phyloP scores from a whole-genome alignment of 2,329 filamentous ascomycete genomes.

The Alternaria gansuensis region DNA sequence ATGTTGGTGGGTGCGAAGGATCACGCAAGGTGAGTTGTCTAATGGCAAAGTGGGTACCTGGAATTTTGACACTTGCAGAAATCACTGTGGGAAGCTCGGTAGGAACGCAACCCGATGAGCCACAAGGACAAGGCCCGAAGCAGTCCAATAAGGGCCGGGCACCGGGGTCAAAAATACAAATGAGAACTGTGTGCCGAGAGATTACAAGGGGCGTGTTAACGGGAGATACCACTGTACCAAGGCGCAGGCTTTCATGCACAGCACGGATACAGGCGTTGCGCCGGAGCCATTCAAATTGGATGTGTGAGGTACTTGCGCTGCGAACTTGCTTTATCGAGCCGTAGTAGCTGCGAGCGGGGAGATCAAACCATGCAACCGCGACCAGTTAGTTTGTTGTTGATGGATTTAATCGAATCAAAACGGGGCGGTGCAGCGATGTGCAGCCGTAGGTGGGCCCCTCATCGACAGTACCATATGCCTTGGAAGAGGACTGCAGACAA shows the following conservation, averaged over 20 bases:
- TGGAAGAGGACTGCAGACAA: constrained; percentile 27
- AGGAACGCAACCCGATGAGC: constrained; percentile 34
- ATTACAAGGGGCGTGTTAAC: constrained; percentile 44
- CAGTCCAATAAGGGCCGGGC: constrained; percentile 41
- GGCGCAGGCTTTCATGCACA: constrained; percentile 45
- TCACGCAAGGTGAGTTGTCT: constrained; percentile 53
- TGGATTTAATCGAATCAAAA: constrained; percentile 44
- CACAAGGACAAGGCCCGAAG: constrained; percentile 32
- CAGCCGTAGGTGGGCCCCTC: constrained; percentile 40
- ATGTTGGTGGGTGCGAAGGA: constrained; percentile 31
- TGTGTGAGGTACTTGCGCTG: constrained; percentile 33
- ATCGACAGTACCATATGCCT: constrained; percentile 32
- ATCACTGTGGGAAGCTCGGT: constrained; percentile 45
- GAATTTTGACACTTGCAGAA: constrained; percentile 35
- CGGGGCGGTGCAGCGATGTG: constrained; percentile 37
- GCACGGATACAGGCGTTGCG: constrained; percentile 46
- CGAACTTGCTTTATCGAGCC: constrained; percentile 41
- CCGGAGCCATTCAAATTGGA: constrained; percentile 41
- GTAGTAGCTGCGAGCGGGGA: constrained; percentile 38
- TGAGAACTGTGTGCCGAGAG: constrained; percentile 49
- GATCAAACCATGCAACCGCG: constrained; percentile 44
- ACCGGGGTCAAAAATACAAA: constrained; percentile 46
- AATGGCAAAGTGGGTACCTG: constrained; percentile 40
- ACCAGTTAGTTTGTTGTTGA: constrained; percentile 46
- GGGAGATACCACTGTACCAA: constrained; percentile 39